phyloP scores from a whole-genome alignment of 305 asterid genomes.

The Solanum hybrid region DNA sequence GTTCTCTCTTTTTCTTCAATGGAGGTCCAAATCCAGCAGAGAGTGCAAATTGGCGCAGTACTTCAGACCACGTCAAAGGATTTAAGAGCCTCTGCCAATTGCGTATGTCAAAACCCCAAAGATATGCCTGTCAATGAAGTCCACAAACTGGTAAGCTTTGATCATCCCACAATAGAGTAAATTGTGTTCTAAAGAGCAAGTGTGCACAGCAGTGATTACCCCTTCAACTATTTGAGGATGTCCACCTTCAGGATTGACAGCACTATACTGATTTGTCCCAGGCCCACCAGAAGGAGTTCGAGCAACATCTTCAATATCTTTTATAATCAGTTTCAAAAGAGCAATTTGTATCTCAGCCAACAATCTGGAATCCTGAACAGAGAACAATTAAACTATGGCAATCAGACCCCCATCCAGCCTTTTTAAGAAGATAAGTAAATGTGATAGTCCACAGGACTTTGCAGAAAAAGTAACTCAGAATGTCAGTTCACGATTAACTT shows the following conservation, averaged over 20 bases:
- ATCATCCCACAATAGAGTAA: conserved; percentile 4
- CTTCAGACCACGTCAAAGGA: conserved; percentile 94
- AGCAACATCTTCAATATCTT: conserved; percentile 95
- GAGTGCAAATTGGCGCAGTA: conserved; percentile 83
- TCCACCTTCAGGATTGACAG: conserved; percentile 96
- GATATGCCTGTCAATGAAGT: conserved; percentile 53
- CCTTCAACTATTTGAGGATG: conserved; percentile 96
- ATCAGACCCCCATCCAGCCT: background rate
- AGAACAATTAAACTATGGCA: conserved; percentile 3
- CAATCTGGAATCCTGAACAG: conserved; percentile 79
- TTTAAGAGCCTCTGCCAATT: conserved; percentile 87
- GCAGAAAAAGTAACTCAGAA: background rate
- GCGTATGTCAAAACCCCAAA: conserved; percentile 93
- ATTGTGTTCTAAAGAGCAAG: conserved; percentile 1
- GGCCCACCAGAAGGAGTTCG: conserved; percentile 98
- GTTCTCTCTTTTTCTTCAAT: conserved; percentile 60
- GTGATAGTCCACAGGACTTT: background rate
- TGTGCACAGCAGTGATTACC: conserved; percentile 43
- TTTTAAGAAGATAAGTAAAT: background rate
- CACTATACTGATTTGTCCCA: conserved; percentile 94
- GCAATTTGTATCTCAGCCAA: conserved; percentile 80
- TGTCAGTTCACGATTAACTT: conserved; percentile 1
- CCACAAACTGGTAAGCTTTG: conserved; percentile 7
- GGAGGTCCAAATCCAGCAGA: conserved; percentile 97
- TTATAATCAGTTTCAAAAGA: conserved; percentile 64